These are phyloP conservation scores for Quercus cerris DNA, from an alignment of 306 rosid species.

Conservation along the genomic window DNA sequence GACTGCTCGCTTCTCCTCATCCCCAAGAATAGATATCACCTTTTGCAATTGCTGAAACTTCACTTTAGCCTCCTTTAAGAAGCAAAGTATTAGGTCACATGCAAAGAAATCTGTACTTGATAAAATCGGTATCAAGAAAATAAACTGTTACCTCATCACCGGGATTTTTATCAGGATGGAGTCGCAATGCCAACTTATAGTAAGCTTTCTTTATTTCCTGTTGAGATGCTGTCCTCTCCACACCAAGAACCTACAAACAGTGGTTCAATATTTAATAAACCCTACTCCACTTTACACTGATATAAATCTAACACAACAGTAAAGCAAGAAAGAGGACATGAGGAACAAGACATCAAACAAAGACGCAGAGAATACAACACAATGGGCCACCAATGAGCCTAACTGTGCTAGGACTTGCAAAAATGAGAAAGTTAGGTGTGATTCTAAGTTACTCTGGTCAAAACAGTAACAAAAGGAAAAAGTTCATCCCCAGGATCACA, in stretches of 20 bases:
- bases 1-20: slow-evolving; percentile 75
- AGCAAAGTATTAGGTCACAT: slow-evolving; percentile 12
- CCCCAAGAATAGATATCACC: slow-evolving; percentile 87
- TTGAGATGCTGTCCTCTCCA: slow-evolving; percentile 79
- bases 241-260: slow-evolving; percentile 58
- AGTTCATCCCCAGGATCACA: neutral
- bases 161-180: slow-evolving; percentile 95
- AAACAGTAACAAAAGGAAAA: neutral
- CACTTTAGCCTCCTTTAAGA: slow-evolving; percentile 74
- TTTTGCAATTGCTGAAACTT: slow-evolving; percentile 91
- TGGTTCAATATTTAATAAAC: neutral
- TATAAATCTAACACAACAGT: neutral
- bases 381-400: neutral
- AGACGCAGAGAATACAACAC: neutral
- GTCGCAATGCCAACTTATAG: slow-evolving; percentile 76
- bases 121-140: neutral
- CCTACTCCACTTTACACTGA: neutral
- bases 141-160: slow-evolving; percentile 61
- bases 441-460: neutral
- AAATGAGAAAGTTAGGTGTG: neutral
- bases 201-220: slow-evolving; percentile 94
- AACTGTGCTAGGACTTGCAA: neutral
- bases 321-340: neutral
- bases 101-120: neutral
- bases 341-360: neutral